A percentile compares a stretch with the other conserved stretches of the same genome.
phyloP scores from a whole-genome alignment of 106 monocot genomes.

The Allium sativum region DNA sequence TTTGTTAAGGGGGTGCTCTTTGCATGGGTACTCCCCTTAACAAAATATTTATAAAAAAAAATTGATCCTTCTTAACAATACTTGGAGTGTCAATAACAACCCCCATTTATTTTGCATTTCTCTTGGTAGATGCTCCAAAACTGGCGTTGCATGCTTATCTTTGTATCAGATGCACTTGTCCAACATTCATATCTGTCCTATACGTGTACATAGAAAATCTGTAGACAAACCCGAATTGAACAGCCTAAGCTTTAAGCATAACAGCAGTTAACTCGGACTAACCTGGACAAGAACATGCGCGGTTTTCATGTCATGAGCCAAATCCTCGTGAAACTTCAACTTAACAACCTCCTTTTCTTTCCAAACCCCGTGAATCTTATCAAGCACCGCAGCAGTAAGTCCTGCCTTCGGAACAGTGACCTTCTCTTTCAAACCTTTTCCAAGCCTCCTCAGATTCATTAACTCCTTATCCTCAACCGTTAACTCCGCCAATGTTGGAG shows the following conservation, averaged over 20 bases:
- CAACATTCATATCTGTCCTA: neutral
- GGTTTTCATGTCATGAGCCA: constrained; percentile 91
- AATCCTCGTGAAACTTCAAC: constrained; percentile 81
- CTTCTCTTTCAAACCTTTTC: constrained; percentile 69
- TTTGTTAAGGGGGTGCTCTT: too few species aligned
- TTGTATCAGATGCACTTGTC: too few species aligned
- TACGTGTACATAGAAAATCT: too few species aligned
- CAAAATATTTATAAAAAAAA: too few species aligned
- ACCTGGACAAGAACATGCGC: constrained; percentile 96
- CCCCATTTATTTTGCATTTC: too few species aligned
- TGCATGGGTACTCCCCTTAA: too few species aligned
- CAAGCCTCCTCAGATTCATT: constrained; percentile 55
- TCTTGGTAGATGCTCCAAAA: too few species aligned
- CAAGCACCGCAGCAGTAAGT: constrained; percentile 57
- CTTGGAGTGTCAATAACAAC: too few species aligned
- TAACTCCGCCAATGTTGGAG: constrained; percentile 80
- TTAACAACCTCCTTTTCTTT: constrained; percentile 71
- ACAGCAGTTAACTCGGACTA: neutral
- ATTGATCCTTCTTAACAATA: too few species aligned
- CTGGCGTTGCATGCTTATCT: too few species aligned
- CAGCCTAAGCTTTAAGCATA: too few species aligned
- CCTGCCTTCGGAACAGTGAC: constrained; percentile 85
- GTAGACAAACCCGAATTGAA: too few species aligned
- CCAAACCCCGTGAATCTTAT: constrained; percentile 84
- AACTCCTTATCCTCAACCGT: constrained; percentile 84